phyloP scores from a whole-genome alignment of 2,329 filamentous ascomycete species.

The Ophiognomonia clavigignenti-juglandacearum region DNA sequence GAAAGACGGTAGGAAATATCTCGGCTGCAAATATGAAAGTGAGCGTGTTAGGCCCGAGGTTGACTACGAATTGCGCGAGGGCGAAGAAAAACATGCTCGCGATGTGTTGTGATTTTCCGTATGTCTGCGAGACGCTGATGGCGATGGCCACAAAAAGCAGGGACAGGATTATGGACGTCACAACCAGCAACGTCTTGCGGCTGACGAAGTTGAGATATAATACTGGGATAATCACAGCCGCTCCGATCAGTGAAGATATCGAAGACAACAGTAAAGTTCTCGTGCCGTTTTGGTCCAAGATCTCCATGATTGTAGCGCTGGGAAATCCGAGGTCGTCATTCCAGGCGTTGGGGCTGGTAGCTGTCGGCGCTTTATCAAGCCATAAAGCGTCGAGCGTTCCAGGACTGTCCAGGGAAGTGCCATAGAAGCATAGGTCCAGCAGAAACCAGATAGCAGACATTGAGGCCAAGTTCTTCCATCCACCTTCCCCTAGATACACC shows the following conservation, averaged over 20 bases:
- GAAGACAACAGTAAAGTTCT: no score
- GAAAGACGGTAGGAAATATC: conserved; percentile 26
- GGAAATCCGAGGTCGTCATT: no score
- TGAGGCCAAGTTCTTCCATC: conserved; percentile 25
- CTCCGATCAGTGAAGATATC: no score
- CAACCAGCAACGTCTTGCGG: no score
- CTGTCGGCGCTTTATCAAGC: background rate
- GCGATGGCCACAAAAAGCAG: conserved; percentile 18
- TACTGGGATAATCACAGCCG: no score
- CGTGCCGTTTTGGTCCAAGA: no score
- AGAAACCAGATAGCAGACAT: conserved; percentile 47
- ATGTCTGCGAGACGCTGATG: conserved; percentile 16
- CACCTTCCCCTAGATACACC: conserved; percentile 23
- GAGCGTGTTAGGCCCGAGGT: conserved; percentile 26
- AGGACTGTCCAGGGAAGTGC: conserved; percentile 19
- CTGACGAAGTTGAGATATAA: no score
- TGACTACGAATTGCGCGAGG: conserved; percentile 24
- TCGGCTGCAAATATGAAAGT: conserved; percentile 28
- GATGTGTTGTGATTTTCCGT: conserved; percentile 3
- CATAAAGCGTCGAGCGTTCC: conserved; percentile 1
- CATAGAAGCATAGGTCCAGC: conserved; percentile 52
- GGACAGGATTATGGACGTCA: no score
- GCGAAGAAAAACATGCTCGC: conserved; percentile 19
- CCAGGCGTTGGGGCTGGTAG: no score
- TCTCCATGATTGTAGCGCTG: no score